Evolutionary conservation across 768 basidiomycete genomes (phyloP), one percentile per base, ranked within the genome.

Genomic region (Collybiopsis luxurians): DNA sequence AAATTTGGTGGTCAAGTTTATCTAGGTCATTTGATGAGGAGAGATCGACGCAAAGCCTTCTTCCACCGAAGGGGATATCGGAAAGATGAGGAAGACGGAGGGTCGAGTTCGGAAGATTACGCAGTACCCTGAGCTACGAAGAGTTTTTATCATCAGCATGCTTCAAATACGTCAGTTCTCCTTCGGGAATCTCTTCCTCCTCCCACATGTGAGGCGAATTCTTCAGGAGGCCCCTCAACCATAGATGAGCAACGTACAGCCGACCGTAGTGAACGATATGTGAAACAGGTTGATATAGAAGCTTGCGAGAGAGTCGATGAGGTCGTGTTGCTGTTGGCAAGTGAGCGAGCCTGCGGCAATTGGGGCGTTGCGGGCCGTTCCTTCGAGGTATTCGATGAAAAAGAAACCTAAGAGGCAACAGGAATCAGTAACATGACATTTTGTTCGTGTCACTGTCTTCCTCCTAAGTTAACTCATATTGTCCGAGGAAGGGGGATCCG

Each of bases 61-160:
- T n/a, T n/a, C n/a, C n/a, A n/a, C n/a, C n/a, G n/a, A n/a, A n/a
- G n/a, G n/a, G n/a, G n/a, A n/a, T n/a, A n/a, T n/a, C n/a, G n/a
- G n/a, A n/a, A n/a, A n/a, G n/a, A n/a, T n/a, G n/a, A n/a, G n/a
- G n/a, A n/a, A n/a, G n/a, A n/a, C n/a, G n/a, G n/a, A n/a, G n/a
- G n/a, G n/a, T n/a, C n/a, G n/a, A n/a, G n/a, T n/a, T n/a, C n/a
- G n/a, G n/a, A n/a, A n/a, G n/a, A n/a, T n/a, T n/a, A n/a, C n/a
- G n/a, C n/a, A n/a, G n/a, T n/a, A n/a, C n/a, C n/a, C n/a, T n/a
- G n/a, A n/a, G n/a, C n/a, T n/a, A n/a, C n/a, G n/a, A n/a, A n/a
- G n/a, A n/a, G n/a, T n/a, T n/a, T 43, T 63, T 66, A 28, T 65
- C 61, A 31, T 70, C 62, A 39, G 52, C 58, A 42, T 68, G 67